Evolutionary conservation across 2,329 filamentous ascomycete genomes (phyloP), one percentile per base, ranked within the genome.

Genomic region (Neonectria faginata): DNA sequence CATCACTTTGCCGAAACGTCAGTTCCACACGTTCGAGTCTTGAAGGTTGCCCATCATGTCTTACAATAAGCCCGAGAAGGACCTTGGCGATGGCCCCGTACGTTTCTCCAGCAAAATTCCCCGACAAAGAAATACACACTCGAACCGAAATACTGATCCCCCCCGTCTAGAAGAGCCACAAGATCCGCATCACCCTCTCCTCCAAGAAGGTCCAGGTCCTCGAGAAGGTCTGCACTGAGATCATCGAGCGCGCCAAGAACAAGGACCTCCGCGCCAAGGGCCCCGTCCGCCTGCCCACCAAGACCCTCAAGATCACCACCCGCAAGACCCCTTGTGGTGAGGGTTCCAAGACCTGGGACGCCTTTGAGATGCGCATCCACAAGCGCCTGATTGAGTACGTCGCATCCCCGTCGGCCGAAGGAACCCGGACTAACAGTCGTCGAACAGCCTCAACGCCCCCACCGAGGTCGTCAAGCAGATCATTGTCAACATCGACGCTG

Each of bases 291-390:
- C 92, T 97, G 79, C 94, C 96, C 78, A 97, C 94, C 87, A 97
- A 97, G 91, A 93, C 89, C 82, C 89, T 98, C 79, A 93, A 96
- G 89, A 90, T 97, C 88, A 93, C 92, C 82, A 97, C 96, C 88
- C 92, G 96, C 81, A 99, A 99, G 92, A 98, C 96, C 73, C 96
- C 96, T 83, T 96, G 92, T 86, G 96, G 96, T 92, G 96, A 99
- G 90, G 96, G 96, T 86, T 97, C 92, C 85, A 99, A 99, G 93
- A 99, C 96, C 81, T 99, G 96, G 96, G 96, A 98, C 83, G 91
- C 88, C 84, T 99, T 88, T 85, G 95, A 99, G 91, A 97, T 99
- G 94, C 92, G 95, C 86, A 97, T 97, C 83, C 94, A 97, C 90
- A 97, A 97, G 92, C 92, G 94, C 77, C 88, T 97, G 80, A 97